Conservation (phyloP, 2,329 filamentous ascomycete species). For the Ascosphaera aggregata region DNA sequence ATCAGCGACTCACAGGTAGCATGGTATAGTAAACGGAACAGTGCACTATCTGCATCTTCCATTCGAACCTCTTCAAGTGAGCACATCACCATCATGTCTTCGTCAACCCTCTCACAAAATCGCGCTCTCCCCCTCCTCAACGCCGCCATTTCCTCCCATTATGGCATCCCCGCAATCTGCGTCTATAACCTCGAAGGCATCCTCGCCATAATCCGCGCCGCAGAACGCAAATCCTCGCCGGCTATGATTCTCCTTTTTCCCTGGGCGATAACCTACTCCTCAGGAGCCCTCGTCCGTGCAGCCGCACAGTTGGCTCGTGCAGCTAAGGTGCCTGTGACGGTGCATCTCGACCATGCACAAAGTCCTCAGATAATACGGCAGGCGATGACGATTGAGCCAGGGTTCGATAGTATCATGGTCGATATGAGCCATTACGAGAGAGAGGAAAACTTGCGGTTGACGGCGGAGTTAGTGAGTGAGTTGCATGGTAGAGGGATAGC, state of each 20-base stretch:
- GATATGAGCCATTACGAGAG: slow-evolving; percentile 55
- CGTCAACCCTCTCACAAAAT: slow-evolving; percentile 22
- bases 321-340: slow-evolving; percentile 34
- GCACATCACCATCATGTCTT: slow-evolving; percentile 14
- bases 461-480: slow-evolving; percentile 36
- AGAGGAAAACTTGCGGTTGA: slow-evolving; percentile 43
- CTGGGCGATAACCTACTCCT: slow-evolving; percentile 46
- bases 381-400: slow-evolving; percentile 34
- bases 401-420: slow-evolving; percentile 52
- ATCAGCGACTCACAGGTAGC: too few species aligned
- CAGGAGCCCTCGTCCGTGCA: slow-evolving; percentile 29
- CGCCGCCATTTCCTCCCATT: slow-evolving; percentile 29
- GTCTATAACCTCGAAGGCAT: slow-evolving; percentile 49
- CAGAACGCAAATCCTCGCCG: slow-evolving; percentile 41
- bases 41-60: too few species aligned
- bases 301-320: slow-evolving; percentile 32
- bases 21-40: too few species aligned
- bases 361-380: slow-evolving; percentile 36
- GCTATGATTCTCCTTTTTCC: slow-evolving; percentile 53
- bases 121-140: slow-evolving; percentile 33
- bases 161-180: slow-evolving; percentile 38
- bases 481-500: slow-evolving; percentile 42
- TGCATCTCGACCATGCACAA: slow-evolving; percentile 46
- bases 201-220: slow-evolving; percentile 42
- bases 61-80: background rate